Evolutionary conservation across 75 land plant species (phyloP).

Genomic region (Pinus albicaulis): DNA sequence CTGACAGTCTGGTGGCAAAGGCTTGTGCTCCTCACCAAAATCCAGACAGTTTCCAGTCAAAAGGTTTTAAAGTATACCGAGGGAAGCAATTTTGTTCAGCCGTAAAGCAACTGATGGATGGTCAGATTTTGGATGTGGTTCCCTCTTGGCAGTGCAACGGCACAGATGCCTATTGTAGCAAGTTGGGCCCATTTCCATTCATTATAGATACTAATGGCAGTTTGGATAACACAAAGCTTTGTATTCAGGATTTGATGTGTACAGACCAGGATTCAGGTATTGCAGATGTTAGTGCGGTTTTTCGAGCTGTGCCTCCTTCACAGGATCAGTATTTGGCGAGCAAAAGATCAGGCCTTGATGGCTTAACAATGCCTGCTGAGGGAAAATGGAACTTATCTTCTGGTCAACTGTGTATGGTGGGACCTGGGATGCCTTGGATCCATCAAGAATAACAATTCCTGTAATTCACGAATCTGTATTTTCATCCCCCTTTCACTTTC

Average conservation of each 20-base stretch:
- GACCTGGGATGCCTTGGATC: constrained; percentile 50
- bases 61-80: constrained; percentile 26
- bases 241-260: constrained; percentile 51
- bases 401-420: constrained; percentile 81
- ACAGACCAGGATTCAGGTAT: not conserved
- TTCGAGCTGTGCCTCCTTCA: constrained; percentile 35
- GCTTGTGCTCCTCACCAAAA: constrained; percentile 47
- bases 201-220: constrained; percentile 21
- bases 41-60: constrained; percentile 9
- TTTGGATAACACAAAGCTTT: constrained; percentile 24
- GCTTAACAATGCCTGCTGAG: constrained; percentile 46
- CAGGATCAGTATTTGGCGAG: constrained; percentile 22
- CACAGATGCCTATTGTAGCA: constrained; percentile 39
- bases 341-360: constrained; percentile 38
- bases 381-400: constrained; percentile 52
- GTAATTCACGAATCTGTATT: constrained; percentile 42
- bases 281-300: constrained; percentile 45
- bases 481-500: constrained; percentile 52
- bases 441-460: constrained; percentile 5
- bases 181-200: constrained; percentile 70
- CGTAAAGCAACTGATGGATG: constrained; percentile 18
- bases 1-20: constrained; percentile 25
- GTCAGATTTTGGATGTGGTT: constrained; percentile 23
- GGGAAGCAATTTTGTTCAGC: constrained; percentile 42
- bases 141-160: constrained; percentile 52